phyloP scores from a whole-genome alignment of 306 rosid species.

The Trifolium subterraneum region DNA sequence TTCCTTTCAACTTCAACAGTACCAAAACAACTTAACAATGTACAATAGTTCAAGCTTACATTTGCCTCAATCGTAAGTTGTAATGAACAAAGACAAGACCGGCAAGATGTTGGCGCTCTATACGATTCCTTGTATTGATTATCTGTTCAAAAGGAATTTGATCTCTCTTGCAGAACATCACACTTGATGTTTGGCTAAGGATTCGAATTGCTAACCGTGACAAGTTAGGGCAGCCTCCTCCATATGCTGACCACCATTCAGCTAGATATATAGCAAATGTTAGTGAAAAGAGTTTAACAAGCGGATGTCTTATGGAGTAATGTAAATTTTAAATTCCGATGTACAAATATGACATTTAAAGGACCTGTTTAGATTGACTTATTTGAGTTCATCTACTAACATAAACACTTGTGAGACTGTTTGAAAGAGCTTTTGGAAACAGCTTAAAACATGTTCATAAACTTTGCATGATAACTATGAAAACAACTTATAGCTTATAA shows the following conservation, averaged over 20 bases:
- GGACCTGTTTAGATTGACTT: neutral
- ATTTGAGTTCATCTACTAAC: too few species aligned
- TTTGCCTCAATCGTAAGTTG: constrained; percentile 53
- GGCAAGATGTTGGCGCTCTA: constrained; percentile 78
- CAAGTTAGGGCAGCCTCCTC: constrained; percentile 89
- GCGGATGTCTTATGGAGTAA: neutral
- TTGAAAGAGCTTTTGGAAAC: neutral
- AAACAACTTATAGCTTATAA: too few species aligned
- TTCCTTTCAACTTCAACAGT: constrained; percentile 30
- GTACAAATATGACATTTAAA: neutral
- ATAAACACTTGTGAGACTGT: neutral
- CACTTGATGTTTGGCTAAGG: constrained; percentile 88
- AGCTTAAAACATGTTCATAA: too few species aligned
- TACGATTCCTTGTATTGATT: constrained; percentile 61
- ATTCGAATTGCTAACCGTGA: constrained; percentile 79
- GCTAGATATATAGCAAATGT: constrained; percentile 55
- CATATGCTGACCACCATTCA: constrained; percentile 98
- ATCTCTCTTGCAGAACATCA: constrained; percentile 55
- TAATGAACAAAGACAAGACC: constrained; percentile 78
- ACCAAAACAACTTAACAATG: constrained; percentile 30
- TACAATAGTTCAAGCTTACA: constrained; percentile 44
- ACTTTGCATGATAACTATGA: too few species aligned
- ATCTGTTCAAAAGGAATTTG: constrained; percentile 61
- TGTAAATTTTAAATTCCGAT: constrained; percentile 30
- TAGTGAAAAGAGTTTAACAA: constrained; percentile 29